Evolutionary conservation across 768 basidiomycete species (phyloP).

Genomic region (Boletus fagicola): DNA sequence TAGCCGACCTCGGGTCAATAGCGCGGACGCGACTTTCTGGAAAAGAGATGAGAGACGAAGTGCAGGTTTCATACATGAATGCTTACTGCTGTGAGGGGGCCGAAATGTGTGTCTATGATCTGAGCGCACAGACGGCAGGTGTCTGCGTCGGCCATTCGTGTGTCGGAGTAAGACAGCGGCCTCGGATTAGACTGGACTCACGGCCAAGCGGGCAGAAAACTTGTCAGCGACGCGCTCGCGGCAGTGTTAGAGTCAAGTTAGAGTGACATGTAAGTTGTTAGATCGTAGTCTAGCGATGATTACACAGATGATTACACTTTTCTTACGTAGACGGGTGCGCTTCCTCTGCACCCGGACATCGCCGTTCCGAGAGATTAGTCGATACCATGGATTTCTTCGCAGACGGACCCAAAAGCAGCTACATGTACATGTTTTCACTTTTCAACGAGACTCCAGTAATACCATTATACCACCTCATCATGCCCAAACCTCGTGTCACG

Average conservation of each 20-base stretch:
- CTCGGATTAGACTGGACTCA: not conserved
- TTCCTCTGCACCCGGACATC: slow-evolving; percentile 2
- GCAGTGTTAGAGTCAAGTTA: slow-evolving; percentile 4
- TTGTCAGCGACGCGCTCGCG: not conserved
- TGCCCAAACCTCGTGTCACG: not conserved
- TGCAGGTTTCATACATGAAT: not conserved
- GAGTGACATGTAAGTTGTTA: slow-evolving; percentile 14
- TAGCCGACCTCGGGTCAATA: slow-evolving; percentile 85
- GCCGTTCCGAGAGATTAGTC: not conserved
- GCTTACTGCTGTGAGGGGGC: slow-evolving; percentile 62
- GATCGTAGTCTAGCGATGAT: not conserved
- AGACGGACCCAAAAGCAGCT: not conserved
- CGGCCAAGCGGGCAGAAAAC: not conserved
- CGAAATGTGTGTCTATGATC: slow-evolving; percentile 65
- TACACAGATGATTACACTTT: slow-evolving; percentile 1
- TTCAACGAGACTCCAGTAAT: not conserved
- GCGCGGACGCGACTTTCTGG: slow-evolving; percentile 69
- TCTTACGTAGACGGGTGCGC: not conserved
- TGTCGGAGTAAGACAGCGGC: not conserved
- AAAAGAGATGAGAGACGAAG: slow-evolving; percentile 1
- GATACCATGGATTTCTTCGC: not conserved
- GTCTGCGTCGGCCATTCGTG: slow-evolving; percentile 61
- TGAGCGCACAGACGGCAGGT: slow-evolving; percentile 59
- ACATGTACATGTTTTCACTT: slow-evolving; percentile 14
- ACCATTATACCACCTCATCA: slow-evolving; percentile 1